phyloP scores from a whole-genome alignment of 805 yeast genomes.

The Lipomyces spencermartinsiae region DNA sequence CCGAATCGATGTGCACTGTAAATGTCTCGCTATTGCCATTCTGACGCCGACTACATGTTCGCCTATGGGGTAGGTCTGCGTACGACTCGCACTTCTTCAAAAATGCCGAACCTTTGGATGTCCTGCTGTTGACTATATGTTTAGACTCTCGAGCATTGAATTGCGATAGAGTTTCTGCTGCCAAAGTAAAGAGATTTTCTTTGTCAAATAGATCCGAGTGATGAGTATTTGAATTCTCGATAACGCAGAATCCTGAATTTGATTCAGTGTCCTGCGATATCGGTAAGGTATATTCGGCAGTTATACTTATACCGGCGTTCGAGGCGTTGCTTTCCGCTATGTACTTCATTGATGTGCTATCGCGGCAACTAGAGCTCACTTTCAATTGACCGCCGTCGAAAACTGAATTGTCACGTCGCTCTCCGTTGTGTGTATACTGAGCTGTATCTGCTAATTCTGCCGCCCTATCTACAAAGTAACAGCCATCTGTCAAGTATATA shows the following conservation, averaged over 20 bases:
- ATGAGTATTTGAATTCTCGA: background rate
- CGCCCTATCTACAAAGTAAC: background rate
- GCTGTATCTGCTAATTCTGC: background rate
- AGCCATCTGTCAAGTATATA: background rate
- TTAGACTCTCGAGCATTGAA: background rate
- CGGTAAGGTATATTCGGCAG: background rate
- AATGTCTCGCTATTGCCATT: background rate
- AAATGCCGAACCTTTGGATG: background rate
- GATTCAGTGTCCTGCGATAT: background rate
- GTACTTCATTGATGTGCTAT: background rate
- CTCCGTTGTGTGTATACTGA: background rate
- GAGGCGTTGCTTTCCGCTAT: background rate
- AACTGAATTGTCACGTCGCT: background rate
- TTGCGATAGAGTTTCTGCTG: background rate
- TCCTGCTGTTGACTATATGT: background rate
- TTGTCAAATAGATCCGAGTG: background rate
- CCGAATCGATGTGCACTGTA: background rate
- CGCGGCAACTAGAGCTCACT: background rate
- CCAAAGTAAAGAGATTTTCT: background rate
- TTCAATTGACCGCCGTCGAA: background rate
- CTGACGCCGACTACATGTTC: background rate
- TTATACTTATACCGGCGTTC: background rate
- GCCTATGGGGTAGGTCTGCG: background rate
- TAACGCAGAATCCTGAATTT: background rate
- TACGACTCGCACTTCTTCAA: conserved; percentile 1